Conservation (phyloP, 306 rosid species). For the Trichosanthes cucumerina region DNA sequence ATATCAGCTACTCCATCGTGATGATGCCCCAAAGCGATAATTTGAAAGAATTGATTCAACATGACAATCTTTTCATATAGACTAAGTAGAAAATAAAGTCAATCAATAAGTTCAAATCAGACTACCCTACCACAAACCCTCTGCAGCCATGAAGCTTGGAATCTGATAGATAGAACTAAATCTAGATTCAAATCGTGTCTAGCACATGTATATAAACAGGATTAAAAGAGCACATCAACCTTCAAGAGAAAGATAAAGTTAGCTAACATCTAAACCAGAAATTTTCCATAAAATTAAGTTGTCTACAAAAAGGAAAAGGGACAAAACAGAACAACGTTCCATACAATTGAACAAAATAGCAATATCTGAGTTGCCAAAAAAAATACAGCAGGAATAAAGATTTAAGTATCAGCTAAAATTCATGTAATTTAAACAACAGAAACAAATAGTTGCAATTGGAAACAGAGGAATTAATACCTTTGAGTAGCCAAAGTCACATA, state of each 20-base stretch:
- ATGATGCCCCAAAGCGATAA: not conserved
- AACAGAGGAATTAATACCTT: conserved; percentile 37
- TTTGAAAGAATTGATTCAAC: conserved; percentile 1
- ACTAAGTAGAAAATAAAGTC: not conserved
- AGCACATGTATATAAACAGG: not conserved
- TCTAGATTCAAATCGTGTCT: not conserved
- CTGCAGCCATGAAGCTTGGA: not conserved
- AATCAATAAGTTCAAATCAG: conserved; percentile 1
- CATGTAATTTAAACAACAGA: not conserved
- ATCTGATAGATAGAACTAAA: conserved; percentile 6
- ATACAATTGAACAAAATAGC: not conserved
- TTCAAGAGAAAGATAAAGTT: conserved; percentile 1
- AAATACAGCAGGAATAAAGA: not conserved
- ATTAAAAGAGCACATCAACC: conserved; percentile 4
- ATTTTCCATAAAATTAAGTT: not conserved
- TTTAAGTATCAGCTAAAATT: not conserved
- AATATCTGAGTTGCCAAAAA: not conserved
- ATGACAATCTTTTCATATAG: not conserved
- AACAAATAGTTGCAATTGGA: not conserved
- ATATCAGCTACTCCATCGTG: conserved; percentile 3
- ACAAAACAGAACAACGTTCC: not conserved
- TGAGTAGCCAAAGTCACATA: conserved; percentile 96
- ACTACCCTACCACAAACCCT: conserved; percentile 1
- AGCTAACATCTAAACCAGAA: conserved; percentile 1
- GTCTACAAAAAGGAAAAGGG: not conserved